Base-by-base conservation (phyloP, 306 rosid genomes). In the Cucurbita ficifolia region DNA sequence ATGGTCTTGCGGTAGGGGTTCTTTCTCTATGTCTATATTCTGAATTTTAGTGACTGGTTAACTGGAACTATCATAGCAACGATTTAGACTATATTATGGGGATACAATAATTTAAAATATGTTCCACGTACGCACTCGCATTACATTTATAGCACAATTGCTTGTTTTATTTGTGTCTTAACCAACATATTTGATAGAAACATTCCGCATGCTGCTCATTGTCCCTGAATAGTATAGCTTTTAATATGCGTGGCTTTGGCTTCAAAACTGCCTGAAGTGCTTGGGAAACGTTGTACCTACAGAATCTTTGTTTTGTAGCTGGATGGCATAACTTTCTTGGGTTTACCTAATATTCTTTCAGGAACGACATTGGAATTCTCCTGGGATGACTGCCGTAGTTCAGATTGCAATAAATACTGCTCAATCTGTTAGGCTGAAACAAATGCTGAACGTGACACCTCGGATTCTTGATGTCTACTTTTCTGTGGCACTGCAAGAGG, bases 311-410 rank as follows among this genome's bases (percentile, higher is more conserved):
- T 49, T 24, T 53, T 16, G 60, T 52, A 1, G 12, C 51, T 52
- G 49, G 61, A 35, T 29, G 17, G 62, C 17, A 16, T 52, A 70
- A 56, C 62, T 49, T 40, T 81, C 29, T 43, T 79, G 68, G 38
- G 56, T 69, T 48, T 72, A 52, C 67, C 74, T 81, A 63, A 45
- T 81, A 40, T 71, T 50, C 54, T 75, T 77, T 78, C 87, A 94
- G 98, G 98, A 90, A 79, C 96, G 98, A 56, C 98, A 88, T 80
- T 90, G 96, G 98, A 84, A 86, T 49, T 94, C 98, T 85, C 96
- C 97, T 46, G 94, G 80, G 79, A 86, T 94, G 88, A 75, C 87
- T 39, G 76, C 91, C 45, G 76, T 82, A 53, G 74, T 94, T 55
- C 88, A 86, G 84, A 74, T 85, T 67, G 88, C 92, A 62, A 85